These are phyloP conservation scores for Penicillium brevicompactum DNA, from an alignment of 2,329 filamentous ascomycete species.

Conservation along the genomic window DNA sequence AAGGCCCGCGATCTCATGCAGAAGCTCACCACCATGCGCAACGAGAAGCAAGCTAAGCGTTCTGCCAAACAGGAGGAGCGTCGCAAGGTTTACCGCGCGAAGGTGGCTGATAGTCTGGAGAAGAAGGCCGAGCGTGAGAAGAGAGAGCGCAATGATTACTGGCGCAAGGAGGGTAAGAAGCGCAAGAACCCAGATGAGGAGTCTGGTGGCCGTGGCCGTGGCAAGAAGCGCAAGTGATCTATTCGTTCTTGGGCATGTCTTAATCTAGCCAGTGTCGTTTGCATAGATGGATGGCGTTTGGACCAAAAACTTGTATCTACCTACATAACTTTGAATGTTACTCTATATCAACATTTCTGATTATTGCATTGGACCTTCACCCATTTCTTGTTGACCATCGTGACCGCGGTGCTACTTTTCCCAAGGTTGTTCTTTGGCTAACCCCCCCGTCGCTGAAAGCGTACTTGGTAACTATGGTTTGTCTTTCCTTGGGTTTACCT, in stretches of 20 bases:
- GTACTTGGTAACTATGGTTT: too few relatives aligned
- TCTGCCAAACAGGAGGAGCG: slow-evolving; percentile 85
- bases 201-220: slow-evolving; percentile 51
- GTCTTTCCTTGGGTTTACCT: too few relatives aligned
- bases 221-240: slow-evolving; percentile 47
- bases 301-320: slow-evolving; percentile 21
- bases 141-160: slow-evolving; percentile 88
- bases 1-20: slow-evolving; percentile 86
- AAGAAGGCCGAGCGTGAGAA: slow-evolving; percentile 86
- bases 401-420: too few relatives aligned
- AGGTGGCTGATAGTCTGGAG: slow-evolving; percentile 78
- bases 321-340: slow-evolving; percentile 6
- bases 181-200: slow-evolving; percentile 60
- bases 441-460: too few relatives aligned
- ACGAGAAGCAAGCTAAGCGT: slow-evolving; percentile 86
- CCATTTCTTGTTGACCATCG: neutral
- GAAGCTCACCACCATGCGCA: slow-evolving; percentile 85
- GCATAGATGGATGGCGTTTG: slow-evolving; percentile 30
- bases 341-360: slow-evolving; percentile 5
- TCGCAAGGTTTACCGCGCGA: slow-evolving; percentile 76
- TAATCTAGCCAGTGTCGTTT: slow-evolving; percentile 16
- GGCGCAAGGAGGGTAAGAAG: slow-evolving; percentile 86
- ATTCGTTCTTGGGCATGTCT: slow-evolving; percentile 18
- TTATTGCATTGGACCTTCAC: neutral
- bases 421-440: too few relatives aligned